Evolutionary conservation across 495 filamentous ascomycete species (phyloP), one percentile per base, ranked within the genome.

Genomic region (Xylaria longipes): DNA sequence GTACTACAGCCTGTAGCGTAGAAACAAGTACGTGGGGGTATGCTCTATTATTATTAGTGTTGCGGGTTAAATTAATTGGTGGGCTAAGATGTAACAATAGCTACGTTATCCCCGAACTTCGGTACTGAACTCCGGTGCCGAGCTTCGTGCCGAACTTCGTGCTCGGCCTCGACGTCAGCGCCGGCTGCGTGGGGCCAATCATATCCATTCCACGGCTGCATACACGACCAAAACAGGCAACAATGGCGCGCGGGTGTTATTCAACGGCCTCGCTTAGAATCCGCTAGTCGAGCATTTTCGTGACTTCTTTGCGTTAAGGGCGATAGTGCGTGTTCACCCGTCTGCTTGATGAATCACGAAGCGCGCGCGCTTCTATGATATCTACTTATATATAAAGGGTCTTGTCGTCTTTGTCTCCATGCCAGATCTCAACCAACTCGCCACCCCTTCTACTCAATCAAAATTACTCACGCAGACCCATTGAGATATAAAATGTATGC

Each of bases 401-500:
- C 20, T 31, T 9, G 12, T 29, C 33, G n/a, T 60, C 25, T 9
- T 56, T 12, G 11, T n/a, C 22, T 60, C 20, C 11, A 15, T 43
- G 3, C 11, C 22, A 3, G 0, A 43, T 63, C n/a, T 15, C 60
- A 17, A 25, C 12, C 35, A 17, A 45, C 20, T 46, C 62, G 11
- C 15, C n/a, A 45, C 27, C 62, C 27, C 12, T 65, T n/a, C 37
- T 6, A n/a, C 25, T 43, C 15, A 65, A 46, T 29, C 5, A 7
- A 27, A 37, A 60, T 12, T 14, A 22, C 22, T 11, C 31, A n/a
- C 15, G 57, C 33, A 37, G 1, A 37, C 33, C 14, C 8, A 35
- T 8, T 11, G 11, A 62, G 7, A 4, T 46, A 39, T 25, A 71
- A 35, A n/a, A 76, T 78, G 74, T 64, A 73, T 31, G 31, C 33